Conservation (phyloP, 1,139 yeast genomes). For the Torulaspora pretoriensis region DNA sequence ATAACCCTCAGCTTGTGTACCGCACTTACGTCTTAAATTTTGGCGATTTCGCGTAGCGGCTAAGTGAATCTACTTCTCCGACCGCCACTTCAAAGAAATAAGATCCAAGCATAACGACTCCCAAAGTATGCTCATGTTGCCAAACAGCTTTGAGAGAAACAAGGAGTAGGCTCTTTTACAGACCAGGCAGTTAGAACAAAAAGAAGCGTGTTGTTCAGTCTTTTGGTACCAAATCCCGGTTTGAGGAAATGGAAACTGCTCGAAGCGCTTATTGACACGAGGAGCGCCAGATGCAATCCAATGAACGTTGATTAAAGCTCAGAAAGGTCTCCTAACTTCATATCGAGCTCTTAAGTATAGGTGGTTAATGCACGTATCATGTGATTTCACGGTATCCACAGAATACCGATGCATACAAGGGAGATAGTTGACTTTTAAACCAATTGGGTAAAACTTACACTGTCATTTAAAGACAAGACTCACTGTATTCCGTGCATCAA, state of each 20-base stretch:
- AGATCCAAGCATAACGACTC: no score
- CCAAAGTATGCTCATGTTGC: neutral
- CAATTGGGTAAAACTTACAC: neutral
- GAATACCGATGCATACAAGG: conserved; percentile 6
- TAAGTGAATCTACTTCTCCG: neutral
- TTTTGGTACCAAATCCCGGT: no score
- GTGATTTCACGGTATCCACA: neutral
- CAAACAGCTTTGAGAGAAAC: neutral
- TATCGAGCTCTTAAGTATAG: neutral
- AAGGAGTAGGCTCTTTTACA: no score
- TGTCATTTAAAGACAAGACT: neutral
- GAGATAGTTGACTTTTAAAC: neutral
- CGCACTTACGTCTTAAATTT: neutral
- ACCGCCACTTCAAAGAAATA: neutral
- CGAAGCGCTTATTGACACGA: no score
- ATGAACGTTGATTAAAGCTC: neutral
- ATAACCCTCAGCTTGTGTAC: no score
- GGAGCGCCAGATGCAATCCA: no score
- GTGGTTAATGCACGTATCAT: neutral
- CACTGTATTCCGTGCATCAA: neutral
- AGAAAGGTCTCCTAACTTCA: no score
- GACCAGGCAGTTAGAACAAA: no score
- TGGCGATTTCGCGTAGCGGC: conserved; percentile 2
- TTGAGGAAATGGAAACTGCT: no score
- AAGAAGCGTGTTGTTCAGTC: no score